phyloP scores from a whole-genome alignment of 2,329 filamentous ascomycete genomes.

The Xylariaceae sp. region DNA sequence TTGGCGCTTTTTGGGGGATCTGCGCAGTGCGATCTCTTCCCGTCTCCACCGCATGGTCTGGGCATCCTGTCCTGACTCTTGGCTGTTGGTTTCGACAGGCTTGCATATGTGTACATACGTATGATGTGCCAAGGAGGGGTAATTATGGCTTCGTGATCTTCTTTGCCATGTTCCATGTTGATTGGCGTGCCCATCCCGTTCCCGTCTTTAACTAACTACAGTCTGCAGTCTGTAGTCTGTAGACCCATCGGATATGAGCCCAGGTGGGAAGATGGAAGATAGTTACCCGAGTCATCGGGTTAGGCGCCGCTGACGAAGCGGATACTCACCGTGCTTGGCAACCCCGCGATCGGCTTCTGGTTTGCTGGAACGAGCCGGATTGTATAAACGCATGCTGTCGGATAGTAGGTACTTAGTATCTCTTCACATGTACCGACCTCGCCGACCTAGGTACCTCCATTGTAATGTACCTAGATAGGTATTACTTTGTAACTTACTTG shows the following conservation, averaged over 20 bases:
- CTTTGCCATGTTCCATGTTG: no score
- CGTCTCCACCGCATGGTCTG: no score
- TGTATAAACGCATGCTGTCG: background rate
- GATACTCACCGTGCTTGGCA: background rate
- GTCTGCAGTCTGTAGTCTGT: background rate
- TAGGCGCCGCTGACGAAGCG: background rate
- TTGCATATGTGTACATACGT: no score
- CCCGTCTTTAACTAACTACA: background rate
- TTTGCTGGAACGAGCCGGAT: background rate
- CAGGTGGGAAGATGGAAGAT: background rate
- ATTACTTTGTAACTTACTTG: no score
- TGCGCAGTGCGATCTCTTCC: no score
- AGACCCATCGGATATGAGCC: background rate
- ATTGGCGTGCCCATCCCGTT: background rate
- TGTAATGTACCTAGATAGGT: no score
- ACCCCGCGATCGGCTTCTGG: constrained; percentile 3
- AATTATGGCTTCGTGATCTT: no score
- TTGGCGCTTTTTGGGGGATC: no score
- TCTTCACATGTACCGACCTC: background rate
- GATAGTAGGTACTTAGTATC: background rate
- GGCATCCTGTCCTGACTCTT: no score
- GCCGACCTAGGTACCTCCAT: no score
- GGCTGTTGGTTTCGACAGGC: no score
- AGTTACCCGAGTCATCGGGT: background rate
- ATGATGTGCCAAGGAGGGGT: no score